These are phyloP conservation scores for Scheffersomyces segobiensis DNA, from an alignment of 1,139 yeast genomes.

Conservation along the genomic window DNA sequence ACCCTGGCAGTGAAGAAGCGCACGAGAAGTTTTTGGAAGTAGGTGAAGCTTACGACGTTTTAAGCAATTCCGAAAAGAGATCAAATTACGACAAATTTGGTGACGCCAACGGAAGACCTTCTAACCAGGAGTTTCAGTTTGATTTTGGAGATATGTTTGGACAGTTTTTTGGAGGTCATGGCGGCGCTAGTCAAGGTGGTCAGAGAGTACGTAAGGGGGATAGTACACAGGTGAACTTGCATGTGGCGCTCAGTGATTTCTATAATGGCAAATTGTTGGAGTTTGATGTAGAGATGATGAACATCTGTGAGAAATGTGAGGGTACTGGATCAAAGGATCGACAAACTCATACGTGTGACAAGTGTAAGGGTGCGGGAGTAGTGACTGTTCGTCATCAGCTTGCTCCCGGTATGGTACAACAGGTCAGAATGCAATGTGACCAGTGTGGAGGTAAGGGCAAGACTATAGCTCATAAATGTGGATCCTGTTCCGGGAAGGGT, in stretches of 20 bases:
- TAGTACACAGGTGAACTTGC: slow-evolving; percentile 57
- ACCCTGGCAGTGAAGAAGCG: slow-evolving; percentile 70
- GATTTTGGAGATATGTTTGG: slow-evolving; percentile 67
- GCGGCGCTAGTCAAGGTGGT: slow-evolving; percentile 35
- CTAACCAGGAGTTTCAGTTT: slow-evolving; percentile 27
- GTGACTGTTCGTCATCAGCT: slow-evolving; percentile 68
- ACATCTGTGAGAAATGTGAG: slow-evolving; percentile 71
- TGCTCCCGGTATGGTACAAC: slow-evolving; percentile 90
- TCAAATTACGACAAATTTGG: slow-evolving; percentile 77
- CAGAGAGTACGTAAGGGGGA: slow-evolving; percentile 55
- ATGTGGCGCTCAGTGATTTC: slow-evolving; percentile 62
- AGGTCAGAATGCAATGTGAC: slow-evolving; percentile 76
- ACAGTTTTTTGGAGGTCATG: slow-evolving; percentile 74
- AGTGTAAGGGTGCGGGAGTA: slow-evolving; percentile 77
- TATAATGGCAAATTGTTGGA: slow-evolving; percentile 66
- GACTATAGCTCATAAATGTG: slow-evolving; percentile 62
- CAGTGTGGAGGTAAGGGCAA: slow-evolving; percentile 79
- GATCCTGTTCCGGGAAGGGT: slow-evolving; percentile 68
- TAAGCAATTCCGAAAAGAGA: slow-evolving; percentile 74
- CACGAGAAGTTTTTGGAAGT: slow-evolving; percentile 85
- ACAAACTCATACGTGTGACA: slow-evolving; percentile 57
- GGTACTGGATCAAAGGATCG: slow-evolving; percentile 90
- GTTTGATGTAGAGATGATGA: slow-evolving; percentile 68
- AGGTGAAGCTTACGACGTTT: slow-evolving; percentile 91
- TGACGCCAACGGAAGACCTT: slow-evolving; percentile 65